Conservation (phyloP, 345 rosid genomes). For the Zanthoxylum bungeanum region DNA sequence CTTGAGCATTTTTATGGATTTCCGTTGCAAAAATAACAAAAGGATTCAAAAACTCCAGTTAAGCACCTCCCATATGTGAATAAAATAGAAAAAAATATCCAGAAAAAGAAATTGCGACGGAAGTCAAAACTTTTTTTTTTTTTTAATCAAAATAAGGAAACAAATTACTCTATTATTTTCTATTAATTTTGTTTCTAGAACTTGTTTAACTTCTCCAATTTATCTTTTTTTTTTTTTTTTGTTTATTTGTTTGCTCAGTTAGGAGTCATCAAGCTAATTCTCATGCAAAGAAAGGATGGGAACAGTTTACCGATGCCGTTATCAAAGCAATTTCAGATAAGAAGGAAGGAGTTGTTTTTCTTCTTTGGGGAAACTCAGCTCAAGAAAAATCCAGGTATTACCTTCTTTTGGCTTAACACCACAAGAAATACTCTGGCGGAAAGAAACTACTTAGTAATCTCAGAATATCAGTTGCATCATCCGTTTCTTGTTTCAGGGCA, state of each 20-base stretch:
- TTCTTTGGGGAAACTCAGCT: constrained; percentile 96
- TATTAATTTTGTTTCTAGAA: background rate
- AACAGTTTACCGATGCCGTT: constrained; percentile 87
- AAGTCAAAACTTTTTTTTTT: no score
- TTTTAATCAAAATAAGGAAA: background rate
- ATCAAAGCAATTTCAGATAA: constrained; percentile 70
- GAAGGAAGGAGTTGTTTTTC: constrained; percentile 90
- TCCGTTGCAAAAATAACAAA: no score
- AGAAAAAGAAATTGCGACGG: no score
- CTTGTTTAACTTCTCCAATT: background rate
- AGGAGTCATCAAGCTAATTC: constrained; percentile 86
- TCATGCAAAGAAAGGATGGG: constrained; percentile 99
- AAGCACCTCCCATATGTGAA: no score
- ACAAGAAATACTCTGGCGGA: background rate
- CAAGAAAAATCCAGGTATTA: constrained; percentile 76
- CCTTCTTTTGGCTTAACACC: constrained; percentile 2
- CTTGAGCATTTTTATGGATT: background rate
- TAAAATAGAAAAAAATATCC: no score
- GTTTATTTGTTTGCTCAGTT: constrained; percentile 36
- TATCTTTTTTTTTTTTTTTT: constrained; percentile 9
- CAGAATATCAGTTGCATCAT: background rate
- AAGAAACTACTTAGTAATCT: background rate
- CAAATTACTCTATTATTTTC: background rate
- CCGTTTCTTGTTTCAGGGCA: background rate
- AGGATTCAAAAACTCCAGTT: no score